Percentiles rank a stretch among this genome's conserved stretches.
phyloP scores from a whole-genome alignment of 2,329 filamentous ascomycete species.

The Aspergillus sclerotialis region DNA sequence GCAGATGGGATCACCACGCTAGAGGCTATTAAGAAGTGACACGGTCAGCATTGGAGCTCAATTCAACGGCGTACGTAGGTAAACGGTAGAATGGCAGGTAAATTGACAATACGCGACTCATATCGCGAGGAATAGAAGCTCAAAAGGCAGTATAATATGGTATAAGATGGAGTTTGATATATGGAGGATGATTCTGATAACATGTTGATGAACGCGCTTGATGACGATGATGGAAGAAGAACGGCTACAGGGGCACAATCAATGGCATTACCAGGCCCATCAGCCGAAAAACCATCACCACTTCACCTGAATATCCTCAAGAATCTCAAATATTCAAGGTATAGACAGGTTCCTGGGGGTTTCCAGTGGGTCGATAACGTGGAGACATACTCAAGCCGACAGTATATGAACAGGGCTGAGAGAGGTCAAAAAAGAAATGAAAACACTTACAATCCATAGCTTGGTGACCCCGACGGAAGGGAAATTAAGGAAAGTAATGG shows the following conservation, averaged over 20 bases:
- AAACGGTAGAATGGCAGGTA: conserved; percentile 15
- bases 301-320: conserved; percentile 9
- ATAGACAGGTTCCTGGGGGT: conserved; percentile 18
- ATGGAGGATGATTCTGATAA: conserved; percentile 30
- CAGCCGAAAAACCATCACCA: conserved; percentile 10
- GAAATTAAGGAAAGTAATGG: conserved; percentile 25
- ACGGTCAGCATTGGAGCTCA: conserved; percentile 37
- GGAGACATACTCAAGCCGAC: conserved; percentile 32
- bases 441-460: conserved; percentile 54
- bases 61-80: conserved; percentile 11
- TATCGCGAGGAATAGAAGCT: conserved; percentile 17
- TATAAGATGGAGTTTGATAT: conserved; percentile 28
- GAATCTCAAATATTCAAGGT: conserved; percentile 10
- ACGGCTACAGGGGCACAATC: conserved; percentile 12
- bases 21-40: conserved; percentile 30
- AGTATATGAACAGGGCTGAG: conserved; percentile 23
- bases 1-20: conserved; percentile 40
- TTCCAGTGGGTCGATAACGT: conserved; percentile 33
- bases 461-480: conserved; percentile 42
- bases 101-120: conserved; percentile 29
- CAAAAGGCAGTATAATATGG: conserved; percentile 14
- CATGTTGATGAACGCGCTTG: conserved; percentile 29
- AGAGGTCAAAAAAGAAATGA: conserved; percentile 24
- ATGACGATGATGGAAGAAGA: conserved; percentile 13
- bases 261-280: conserved; percentile 15